Conservation (phyloP, 1,139 yeast species). For the Hyphopichia burtonii region DNA sequence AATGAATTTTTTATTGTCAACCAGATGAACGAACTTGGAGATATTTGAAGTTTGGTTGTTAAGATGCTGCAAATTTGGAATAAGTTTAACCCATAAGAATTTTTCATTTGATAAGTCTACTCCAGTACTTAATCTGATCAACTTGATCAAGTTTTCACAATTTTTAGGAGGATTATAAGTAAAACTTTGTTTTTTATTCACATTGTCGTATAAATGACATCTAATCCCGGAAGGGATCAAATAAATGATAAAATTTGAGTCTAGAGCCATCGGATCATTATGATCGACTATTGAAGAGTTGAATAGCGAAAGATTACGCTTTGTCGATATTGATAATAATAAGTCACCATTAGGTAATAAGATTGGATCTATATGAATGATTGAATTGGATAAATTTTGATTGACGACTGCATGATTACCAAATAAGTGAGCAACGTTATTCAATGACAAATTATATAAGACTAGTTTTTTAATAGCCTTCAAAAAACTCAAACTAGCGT, state of each 20-base stretch:
- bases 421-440: constrained; percentile 45
- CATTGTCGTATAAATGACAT: constrained; percentile 55
- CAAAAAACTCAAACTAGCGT: constrained; percentile 54
- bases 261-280: constrained; percentile 15
- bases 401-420: constrained; percentile 50
- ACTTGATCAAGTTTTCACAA: constrained; percentile 43
- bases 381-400: constrained; percentile 14
- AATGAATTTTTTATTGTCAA: constrained; percentile 55
- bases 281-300: constrained; percentile 22
- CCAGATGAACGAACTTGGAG: constrained; percentile 51
- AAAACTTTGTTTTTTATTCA: constrained; percentile 39
- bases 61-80: constrained; percentile 66
- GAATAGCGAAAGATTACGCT: constrained; percentile 28
- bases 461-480: constrained; percentile 61
- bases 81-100: constrained; percentile 62
- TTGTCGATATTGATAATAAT: constrained; percentile 27
- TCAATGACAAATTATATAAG: constrained; percentile 42
- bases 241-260: constrained; percentile 50
- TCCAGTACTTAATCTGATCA: constrained; percentile 56
- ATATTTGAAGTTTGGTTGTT: constrained; percentile 69
- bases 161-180: constrained; percentile 52
- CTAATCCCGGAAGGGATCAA: constrained; percentile 76
- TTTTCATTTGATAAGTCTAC: constrained; percentile 25
- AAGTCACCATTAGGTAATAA: constrained; percentile 54
- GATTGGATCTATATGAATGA: constrained; percentile 57